These are phyloP conservation scores for Myriosclerotinia scirpicola DNA, from an alignment of 2,329 filamentous ascomycete species.

Conservation along the genomic window DNA sequence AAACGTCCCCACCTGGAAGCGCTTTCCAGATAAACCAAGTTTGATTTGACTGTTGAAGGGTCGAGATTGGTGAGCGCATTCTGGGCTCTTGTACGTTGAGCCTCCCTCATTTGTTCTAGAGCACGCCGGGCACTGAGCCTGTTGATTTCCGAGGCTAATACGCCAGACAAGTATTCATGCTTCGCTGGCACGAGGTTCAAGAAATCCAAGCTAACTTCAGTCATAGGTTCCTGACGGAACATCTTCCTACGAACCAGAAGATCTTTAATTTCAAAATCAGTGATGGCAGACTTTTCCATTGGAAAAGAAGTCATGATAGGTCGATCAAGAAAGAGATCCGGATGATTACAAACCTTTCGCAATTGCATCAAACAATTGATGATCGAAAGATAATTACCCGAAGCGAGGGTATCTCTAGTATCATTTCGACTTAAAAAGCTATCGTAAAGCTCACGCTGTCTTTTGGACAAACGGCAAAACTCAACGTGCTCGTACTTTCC, in stretches of 20 bases:
- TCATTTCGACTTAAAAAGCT: slow-evolving; percentile 90
- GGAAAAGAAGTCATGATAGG: slow-evolving; percentile 97
- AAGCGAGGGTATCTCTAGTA: slow-evolving; percentile 83
- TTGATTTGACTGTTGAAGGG: slow-evolving; percentile 66
- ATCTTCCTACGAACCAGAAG: slow-evolving; percentile 66
- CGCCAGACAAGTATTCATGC: slow-evolving; percentile 63
- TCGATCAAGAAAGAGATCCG: slow-evolving; percentile 91
- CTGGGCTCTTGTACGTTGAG: slow-evolving; percentile 63
- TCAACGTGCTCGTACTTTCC: slow-evolving; percentile 97
- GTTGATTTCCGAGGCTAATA: slow-evolving; percentile 55
- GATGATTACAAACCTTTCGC: slow-evolving; percentile 97
- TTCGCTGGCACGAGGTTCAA: slow-evolving; percentile 75
- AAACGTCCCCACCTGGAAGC: slow-evolving; percentile 66
- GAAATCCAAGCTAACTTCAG: slow-evolving; percentile 69
- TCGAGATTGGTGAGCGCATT: slow-evolving; percentile 57
- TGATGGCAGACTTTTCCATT: slow-evolving; percentile 76
- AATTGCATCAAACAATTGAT: slow-evolving; percentile 98
- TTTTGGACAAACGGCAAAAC: slow-evolving; percentile 90
- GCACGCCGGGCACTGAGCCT: slow-evolving; percentile 69
- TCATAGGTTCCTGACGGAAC: slow-evolving; percentile 61
- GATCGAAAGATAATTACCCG: slow-evolving; percentile 95
- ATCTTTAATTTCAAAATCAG: slow-evolving; percentile 73
- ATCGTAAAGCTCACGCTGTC: slow-evolving; percentile 93
- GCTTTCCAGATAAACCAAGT: slow-evolving; percentile 71
- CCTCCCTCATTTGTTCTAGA: slow-evolving; percentile 69